These are phyloP conservation scores for Truncatella angustata DNA, from an alignment of 2,329 filamentous ascomycete species.

Conservation along the genomic window DNA sequence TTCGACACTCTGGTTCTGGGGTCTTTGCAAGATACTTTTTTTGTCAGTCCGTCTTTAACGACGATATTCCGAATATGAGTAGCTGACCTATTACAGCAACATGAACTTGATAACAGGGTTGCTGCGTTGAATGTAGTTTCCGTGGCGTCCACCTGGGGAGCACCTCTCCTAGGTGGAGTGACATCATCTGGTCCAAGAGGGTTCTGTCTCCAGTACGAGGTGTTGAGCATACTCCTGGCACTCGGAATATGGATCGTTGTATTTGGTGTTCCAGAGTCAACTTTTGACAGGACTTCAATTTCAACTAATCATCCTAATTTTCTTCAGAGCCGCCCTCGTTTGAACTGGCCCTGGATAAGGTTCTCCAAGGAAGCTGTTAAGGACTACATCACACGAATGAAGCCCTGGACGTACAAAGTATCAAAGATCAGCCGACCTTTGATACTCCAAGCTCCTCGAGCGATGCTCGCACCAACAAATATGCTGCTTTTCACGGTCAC, in stretches of 20 bases:
- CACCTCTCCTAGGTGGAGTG: slow-evolving; percentile 52
- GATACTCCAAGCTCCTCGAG: slow-evolving; percentile 45
- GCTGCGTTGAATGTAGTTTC: slow-evolving; percentile 44
- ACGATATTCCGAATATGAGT: not conserved
- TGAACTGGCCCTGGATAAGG: slow-evolving; percentile 17
- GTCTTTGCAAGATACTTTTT: slow-evolving; percentile 57
- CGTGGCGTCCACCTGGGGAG: slow-evolving; percentile 49
- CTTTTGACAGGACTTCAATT: slow-evolving; percentile 43
- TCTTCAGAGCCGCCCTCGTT: slow-evolving; percentile 16
- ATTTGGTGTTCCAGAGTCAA: slow-evolving; percentile 51
- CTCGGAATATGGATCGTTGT: slow-evolving; percentile 45
- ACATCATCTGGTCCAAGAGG: slow-evolving; percentile 38
- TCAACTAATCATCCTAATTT: slow-evolving; percentile 16
- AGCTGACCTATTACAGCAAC: slow-evolving; percentile 42
- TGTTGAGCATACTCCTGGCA: slow-evolving; percentile 48
- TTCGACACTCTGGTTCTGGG: slow-evolving; percentile 53
- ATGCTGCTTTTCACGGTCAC: slow-evolving; percentile 43
- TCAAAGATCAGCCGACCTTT: slow-evolving; percentile 23
- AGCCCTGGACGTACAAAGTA: slow-evolving; percentile 35
- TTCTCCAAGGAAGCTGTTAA: slow-evolving; percentile 31
- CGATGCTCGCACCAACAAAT: slow-evolving; percentile 48
- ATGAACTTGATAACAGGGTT: slow-evolving; percentile 46
- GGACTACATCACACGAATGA: slow-evolving; percentile 39
- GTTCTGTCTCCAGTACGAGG: slow-evolving; percentile 48
- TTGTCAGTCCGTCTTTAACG: slow-evolving; percentile 38